Evolutionary conservation across 345 rosid species (phyloP), one percentile per base, ranked within the genome.

Genomic region (Populus nigra): DNA sequence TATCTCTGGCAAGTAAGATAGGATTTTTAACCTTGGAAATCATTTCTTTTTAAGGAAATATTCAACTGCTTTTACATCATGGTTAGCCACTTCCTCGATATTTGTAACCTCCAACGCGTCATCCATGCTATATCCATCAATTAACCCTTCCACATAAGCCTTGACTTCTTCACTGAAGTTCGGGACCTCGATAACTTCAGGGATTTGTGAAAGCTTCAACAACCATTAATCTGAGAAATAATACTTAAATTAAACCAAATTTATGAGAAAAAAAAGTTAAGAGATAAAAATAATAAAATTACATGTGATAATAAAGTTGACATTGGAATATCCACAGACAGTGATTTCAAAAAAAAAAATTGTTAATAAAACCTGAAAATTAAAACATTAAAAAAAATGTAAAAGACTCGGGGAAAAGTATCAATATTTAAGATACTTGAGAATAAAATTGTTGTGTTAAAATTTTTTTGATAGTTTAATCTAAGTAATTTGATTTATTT

Each of bases 41-140:
- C 98, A 94, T 80, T 88, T 94, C 87, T 88, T 88, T 85, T 96
- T 96, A 89, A 96, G 84, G 84, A 92, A 92, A 75, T 96, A 96
- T 73, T 96, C 99, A 61, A 92, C 97, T 0, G 96, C 98, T 83
- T 94, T 94, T 25, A 96, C 99, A 85, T 96, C 99, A 77, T 96
- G 98, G 78, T 94, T 92, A 9, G 97, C 92, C 71, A 88, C 92
- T 81, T 74, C 88, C 91, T 96, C 99, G 5, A 94, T 94, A 68
- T 84, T 81, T 78, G 91, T 92, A 67, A 96, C 88, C 82, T 92
- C 95, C 87, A 87, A 79, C 3, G 97, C 97, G 75, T 96, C 98
- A 72, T 88, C 86, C 62, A 90, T 66, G 78, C 85, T 77, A 84
- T 91, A 94, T 35, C 89, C 91, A 82, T 90, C 90, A 66, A 90